phyloP scores from a whole-genome alignment of 2,329 filamentous ascomycete genomes.

The Monosporascus cannonballus region DNA sequence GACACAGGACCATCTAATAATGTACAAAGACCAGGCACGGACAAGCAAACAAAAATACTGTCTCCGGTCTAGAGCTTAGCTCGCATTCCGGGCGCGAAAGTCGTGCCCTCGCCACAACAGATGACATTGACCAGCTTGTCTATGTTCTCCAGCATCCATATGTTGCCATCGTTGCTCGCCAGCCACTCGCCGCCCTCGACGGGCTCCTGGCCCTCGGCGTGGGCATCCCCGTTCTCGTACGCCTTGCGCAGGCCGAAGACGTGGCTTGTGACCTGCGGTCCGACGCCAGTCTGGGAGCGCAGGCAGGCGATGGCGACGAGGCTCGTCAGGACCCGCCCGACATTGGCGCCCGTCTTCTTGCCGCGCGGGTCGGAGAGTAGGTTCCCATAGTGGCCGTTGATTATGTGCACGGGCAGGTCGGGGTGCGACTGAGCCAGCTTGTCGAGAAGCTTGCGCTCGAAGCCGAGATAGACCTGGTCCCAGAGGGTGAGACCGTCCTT shows the following conservation, averaged over 20 bases:
- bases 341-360: conserved; percentile 37
- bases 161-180: conserved; percentile 57
- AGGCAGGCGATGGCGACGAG: conserved; percentile 70
- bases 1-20: too few relatives aligned
- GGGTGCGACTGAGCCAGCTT: conserved; percentile 73
- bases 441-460: conserved; percentile 62
- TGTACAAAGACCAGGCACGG: too few relatives aligned
- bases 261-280: conserved; percentile 75
- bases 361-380: conserved; percentile 62
- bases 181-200: conserved; percentile 53
- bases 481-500: conserved; percentile 61
- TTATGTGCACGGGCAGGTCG: conserved; percentile 74
- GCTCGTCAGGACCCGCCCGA: conserved; percentile 67
- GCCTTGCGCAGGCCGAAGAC: conserved; percentile 76
- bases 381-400: conserved; percentile 67
- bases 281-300: conserved; percentile 74
- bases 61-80: conserved; percentile 33
- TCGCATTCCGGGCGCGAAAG: conserved; percentile 47
- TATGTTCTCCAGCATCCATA: conserved; percentile 56
- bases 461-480: conserved; percentile 71
- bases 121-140: conserved; percentile 51
- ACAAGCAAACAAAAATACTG: background rate
- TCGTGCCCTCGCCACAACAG: conserved; percentile 38
- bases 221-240: conserved; percentile 55
- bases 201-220: conserved; percentile 39